Conservation (phyloP, 116 monocot genomes). For the Zostera marina region DNA sequence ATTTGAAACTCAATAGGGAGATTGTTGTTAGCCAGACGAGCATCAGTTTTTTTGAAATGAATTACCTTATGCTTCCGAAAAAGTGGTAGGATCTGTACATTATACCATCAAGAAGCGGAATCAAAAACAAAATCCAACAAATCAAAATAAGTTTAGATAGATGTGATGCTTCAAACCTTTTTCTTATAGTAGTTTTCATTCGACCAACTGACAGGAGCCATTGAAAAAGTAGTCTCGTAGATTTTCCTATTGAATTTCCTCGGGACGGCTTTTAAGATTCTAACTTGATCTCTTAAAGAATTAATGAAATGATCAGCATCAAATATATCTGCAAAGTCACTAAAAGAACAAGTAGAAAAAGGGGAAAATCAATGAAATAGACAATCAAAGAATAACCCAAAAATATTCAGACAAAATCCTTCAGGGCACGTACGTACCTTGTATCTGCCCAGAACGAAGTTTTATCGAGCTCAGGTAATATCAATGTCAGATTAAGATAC, state of each 20-base stretch:
- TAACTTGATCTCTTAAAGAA: slow-evolving; percentile 81
- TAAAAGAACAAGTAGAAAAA: slow-evolving; percentile 11
- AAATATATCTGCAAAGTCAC: slow-evolving; percentile 90
- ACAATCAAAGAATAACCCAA: slow-evolving; percentile 4
- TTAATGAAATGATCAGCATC: slow-evolving; percentile 66
- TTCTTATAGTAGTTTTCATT: slow-evolving; percentile 64
- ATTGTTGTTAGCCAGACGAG: slow-evolving; percentile 78
- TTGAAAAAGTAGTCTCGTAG: slow-evolving; percentile 20
- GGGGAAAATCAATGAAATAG: neutral
- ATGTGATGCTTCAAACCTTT: slow-evolving; percentile 23
- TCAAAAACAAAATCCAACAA: neutral
- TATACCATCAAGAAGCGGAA: neutral
- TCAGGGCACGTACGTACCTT: slow-evolving; percentile 41
- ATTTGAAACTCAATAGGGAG: slow-evolving; percentile 51
- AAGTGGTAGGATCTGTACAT: slow-evolving; percentile 57
- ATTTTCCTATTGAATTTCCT: slow-evolving; percentile 28
- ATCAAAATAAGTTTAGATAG: neutral
- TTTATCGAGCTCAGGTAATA: slow-evolving; percentile 90
- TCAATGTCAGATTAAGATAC: slow-evolving; percentile 61
- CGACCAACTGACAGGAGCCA: slow-evolving; percentile 89
- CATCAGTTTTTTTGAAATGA: slow-evolving; percentile 77
- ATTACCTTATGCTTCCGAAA: slow-evolving; percentile 57
- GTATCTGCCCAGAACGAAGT: slow-evolving; percentile 94
- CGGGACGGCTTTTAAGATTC: slow-evolving; percentile 52
- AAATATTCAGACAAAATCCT: no score